Base-by-base conservation (phyloP, 768 basidiomycete genomes). In the Hygrophorus pudorinus region DNA sequence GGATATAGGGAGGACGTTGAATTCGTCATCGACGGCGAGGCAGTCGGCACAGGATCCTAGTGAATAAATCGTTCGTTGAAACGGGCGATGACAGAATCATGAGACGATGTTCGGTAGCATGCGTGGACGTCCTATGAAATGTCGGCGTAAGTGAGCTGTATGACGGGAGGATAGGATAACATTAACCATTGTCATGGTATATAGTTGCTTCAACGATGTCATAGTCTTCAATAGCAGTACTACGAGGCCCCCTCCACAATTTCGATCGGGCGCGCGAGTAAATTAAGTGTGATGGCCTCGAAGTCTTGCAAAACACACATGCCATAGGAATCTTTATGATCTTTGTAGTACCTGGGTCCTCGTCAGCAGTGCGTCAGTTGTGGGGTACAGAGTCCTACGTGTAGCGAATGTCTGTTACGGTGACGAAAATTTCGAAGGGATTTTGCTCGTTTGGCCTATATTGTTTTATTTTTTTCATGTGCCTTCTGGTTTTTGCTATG, bases 61-160 rank as follows among this genome's bases (percentile, higher is more conserved):
- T 14, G 96, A 99, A 99, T 97, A 65, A 99, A 99, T 9, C 96
- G 85, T 60, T 99, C 96, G 63, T 99, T 99, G 70, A 99, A 99
- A 20, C 96, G 79, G 0, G 96, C 89, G n/a, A 81, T 71, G 24
- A 93, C 85, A 5, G 82, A 72, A 56, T 88, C 86, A 55, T 93
- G 89, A 1, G 89, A 81, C 10, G 88, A 83, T 0, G 96, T 97
- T 20, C 94, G 74, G 59, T 98, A 99, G 28, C 96, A 78, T 1
- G 87, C 70, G 62, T 99, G 96, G 4, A 98, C 93, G 57, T 99
- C 96, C 92, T 97, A n/a, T 35, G 17, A n/a, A 42, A n/a, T 21
- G 21, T 9, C 28, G n/a, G 7, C n/a, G 13, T 41, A 38, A 40
- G 32, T 31, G 5, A 38, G 29, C 16, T 16, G 14, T 21, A 35